Percentiles rank a stretch among this genome's conserved stretches.
These are phyloP conservation scores for Kazachstania viticola DNA, from an alignment of 805 yeast species.

Conservation along the genomic window DNA sequence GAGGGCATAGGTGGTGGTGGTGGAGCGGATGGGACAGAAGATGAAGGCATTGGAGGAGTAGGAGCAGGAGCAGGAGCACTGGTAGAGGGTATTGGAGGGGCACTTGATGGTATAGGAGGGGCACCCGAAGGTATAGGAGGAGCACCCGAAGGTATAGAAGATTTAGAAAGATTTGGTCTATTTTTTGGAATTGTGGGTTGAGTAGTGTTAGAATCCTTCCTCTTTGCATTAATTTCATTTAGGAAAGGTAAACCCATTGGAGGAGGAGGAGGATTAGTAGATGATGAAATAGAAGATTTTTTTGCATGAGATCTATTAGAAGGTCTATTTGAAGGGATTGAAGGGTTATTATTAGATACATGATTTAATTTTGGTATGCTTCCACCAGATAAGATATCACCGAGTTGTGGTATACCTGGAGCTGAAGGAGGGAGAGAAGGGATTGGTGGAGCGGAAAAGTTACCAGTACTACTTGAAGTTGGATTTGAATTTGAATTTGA, in stretches of 20 bases:
- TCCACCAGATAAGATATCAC: slow-evolving; percentile 48
- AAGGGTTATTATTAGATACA: slow-evolving; percentile 13
- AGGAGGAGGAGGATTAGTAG: slow-evolving; percentile 17
- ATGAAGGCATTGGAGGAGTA: slow-evolving; percentile 16
- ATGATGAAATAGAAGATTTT: slow-evolving; percentile 7
- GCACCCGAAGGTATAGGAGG: slow-evolving; percentile 24
- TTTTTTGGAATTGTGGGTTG: neutral
- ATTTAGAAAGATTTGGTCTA: neutral
- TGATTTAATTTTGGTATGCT: slow-evolving; percentile 62
- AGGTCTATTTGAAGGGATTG: slow-evolving; percentile 12
- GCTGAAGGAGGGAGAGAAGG: slow-evolving; percentile 22
- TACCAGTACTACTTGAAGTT: no score
- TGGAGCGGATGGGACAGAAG: slow-evolving; percentile 9
- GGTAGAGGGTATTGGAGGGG: slow-evolving; percentile 12
- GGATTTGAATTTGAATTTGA: slow-evolving; percentile 16
- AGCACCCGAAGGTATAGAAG: slow-evolving; percentile 4
- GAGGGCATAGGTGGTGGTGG: slow-evolving; percentile 12
- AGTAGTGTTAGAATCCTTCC: slow-evolving; percentile 32
- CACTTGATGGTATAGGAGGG: slow-evolving; percentile 5
- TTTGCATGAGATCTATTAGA: slow-evolving; percentile 8
- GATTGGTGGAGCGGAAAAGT: slow-evolving; percentile 18
- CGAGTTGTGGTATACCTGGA: slow-evolving; percentile 25
- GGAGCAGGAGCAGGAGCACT: slow-evolving; percentile 10
- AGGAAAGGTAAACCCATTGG: slow-evolving; percentile 40
- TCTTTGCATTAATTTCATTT: slow-evolving; percentile 41